Evolutionary conservation across 2,329 filamentous ascomycete genomes (phyloP).

Genomic region (Paecilomyces niveus): DNA sequence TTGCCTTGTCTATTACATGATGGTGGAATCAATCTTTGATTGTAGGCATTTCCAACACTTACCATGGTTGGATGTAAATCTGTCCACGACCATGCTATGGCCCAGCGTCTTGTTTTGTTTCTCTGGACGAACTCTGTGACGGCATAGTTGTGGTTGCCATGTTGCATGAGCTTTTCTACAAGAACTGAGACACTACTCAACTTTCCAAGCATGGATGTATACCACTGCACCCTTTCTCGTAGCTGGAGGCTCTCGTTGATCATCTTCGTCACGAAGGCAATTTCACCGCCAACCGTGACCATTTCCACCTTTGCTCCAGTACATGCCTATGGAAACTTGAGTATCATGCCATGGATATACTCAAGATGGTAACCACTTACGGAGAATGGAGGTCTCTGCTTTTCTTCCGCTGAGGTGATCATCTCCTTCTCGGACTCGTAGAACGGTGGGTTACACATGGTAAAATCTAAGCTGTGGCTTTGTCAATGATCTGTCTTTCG

Average conservation of each 20-base stretch:
- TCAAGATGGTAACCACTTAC: slow-evolving; percentile 39
- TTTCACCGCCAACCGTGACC: slow-evolving; percentile 72
- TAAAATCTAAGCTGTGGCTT: slow-evolving; percentile 60
- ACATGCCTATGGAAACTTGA: slow-evolving; percentile 34
- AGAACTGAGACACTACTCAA: slow-evolving; percentile 61
- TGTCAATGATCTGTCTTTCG: slow-evolving; percentile 2
- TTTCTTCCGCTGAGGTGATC: slow-evolving; percentile 55
- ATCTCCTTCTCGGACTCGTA: slow-evolving; percentile 71
- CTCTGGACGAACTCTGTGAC: slow-evolving; percentile 75
- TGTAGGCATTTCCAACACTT: slow-evolving; percentile 7
- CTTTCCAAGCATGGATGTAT: slow-evolving; percentile 85
- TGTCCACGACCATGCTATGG: slow-evolving; percentile 77
- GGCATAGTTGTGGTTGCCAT: slow-evolving; percentile 67
- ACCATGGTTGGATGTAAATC: slow-evolving; percentile 56
- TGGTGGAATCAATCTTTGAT: background rate
- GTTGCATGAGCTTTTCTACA: slow-evolving; percentile 49
- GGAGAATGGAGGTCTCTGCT: slow-evolving; percentile 61
- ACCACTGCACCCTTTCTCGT: slow-evolving; percentile 66
- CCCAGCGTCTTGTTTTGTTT: slow-evolving; percentile 75
- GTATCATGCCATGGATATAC: background rate
- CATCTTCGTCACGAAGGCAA: slow-evolving; percentile 65
- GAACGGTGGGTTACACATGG: slow-evolving; percentile 93
- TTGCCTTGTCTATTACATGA: background rate
- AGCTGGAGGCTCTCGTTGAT: slow-evolving; percentile 61
- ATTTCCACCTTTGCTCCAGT: slow-evolving; percentile 79